These are phyloP conservation scores for Sporothrix pallida DNA, from an alignment of 2,329 filamentous ascomycete genomes.

Conservation along the genomic window DNA sequence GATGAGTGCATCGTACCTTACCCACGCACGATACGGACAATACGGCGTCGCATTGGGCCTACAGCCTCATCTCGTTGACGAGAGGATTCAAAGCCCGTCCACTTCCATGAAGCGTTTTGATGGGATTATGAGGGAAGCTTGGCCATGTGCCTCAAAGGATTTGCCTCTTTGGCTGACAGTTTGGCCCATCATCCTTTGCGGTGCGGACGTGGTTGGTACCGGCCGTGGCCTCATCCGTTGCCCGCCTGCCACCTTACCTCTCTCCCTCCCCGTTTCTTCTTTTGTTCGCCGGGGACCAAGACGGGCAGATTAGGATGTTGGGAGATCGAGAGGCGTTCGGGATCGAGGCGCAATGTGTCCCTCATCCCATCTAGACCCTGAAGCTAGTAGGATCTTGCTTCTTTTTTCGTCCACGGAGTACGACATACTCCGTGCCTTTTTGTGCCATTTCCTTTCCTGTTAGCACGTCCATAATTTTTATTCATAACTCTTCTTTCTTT, in stretches of 20 bases:
- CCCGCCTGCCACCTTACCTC: neutral
- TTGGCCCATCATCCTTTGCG: neutral
- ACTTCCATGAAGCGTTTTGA: neutral
- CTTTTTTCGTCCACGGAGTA: neutral
- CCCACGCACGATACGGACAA: constrained; percentile 17
- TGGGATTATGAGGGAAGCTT: neutral
- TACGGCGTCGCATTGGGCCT: constrained; percentile 5
- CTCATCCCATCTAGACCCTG: neutral
- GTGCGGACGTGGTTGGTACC: too few relatives aligned
- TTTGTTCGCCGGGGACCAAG: constrained; percentile 20
- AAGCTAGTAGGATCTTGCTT: neutral
- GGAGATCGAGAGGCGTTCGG: constrained; percentile 14
- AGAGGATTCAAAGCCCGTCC: neutral
- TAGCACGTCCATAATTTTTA: neutral
- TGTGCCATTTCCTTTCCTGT: constrained; percentile 11
- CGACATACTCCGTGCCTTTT: neutral
- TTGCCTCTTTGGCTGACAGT: neutral
- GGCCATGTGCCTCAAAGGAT: neutral
- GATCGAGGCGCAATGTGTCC: neutral
- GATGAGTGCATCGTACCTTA: neutral
- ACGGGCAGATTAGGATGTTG: constrained; percentile 7
- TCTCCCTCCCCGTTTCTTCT: neutral
- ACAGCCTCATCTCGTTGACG: neutral
- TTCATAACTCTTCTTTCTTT: neutral
- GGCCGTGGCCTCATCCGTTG: neutral